phyloP scores from a whole-genome alignment of 192 early-diverging fungal species.

The Kickxella alabastrina region DNA sequence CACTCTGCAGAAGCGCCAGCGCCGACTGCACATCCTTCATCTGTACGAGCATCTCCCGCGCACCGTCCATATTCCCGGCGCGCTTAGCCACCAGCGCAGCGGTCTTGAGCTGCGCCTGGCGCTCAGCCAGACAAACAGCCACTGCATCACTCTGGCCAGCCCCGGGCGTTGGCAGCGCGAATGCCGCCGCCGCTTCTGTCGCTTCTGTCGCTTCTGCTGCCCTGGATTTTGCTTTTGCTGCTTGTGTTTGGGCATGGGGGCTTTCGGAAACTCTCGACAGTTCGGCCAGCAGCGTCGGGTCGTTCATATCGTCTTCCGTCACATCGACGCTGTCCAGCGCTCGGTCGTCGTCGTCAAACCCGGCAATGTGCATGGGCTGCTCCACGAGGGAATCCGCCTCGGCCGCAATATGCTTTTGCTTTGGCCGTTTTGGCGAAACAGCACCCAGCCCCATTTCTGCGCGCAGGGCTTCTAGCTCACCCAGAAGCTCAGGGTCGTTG shows the following conservation, averaged over 20 bases:
- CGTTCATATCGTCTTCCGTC: conserved; percentile 45
- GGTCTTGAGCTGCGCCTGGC: conserved; percentile 11
- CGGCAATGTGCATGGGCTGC: neutral
- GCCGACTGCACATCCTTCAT: conserved; percentile 28
- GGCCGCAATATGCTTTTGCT: neutral
- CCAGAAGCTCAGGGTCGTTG: conserved; percentile 37
- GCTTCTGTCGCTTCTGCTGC: neutral
- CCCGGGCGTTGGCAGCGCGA: neutral
- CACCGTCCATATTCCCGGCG: conserved; percentile 18
- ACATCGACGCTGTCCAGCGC: conserved; percentile 15
- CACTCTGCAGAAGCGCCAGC: neutral
- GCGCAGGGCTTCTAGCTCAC: conserved; percentile 38
- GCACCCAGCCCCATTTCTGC: conserved; percentile 30
- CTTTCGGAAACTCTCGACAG: conserved; percentile 7
- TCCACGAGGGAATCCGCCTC: neutral
- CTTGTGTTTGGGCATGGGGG: neutral
- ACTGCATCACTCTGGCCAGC: too few species aligned
- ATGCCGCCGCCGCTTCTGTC: neutral
- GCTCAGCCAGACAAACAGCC: conserved; percentile 1
- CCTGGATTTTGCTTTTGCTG: neutral
- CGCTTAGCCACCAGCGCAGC: conserved; percentile 32
- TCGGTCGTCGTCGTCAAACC: conserved; percentile 14
- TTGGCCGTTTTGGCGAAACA: neutral
- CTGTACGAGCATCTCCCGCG: conserved; percentile 27
- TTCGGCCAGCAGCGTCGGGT: conserved; percentile 33